These are phyloP conservation scores for Hippophae rhamnoides DNA, from an alignment of 306 rosid species.

Conservation along the genomic window DNA sequence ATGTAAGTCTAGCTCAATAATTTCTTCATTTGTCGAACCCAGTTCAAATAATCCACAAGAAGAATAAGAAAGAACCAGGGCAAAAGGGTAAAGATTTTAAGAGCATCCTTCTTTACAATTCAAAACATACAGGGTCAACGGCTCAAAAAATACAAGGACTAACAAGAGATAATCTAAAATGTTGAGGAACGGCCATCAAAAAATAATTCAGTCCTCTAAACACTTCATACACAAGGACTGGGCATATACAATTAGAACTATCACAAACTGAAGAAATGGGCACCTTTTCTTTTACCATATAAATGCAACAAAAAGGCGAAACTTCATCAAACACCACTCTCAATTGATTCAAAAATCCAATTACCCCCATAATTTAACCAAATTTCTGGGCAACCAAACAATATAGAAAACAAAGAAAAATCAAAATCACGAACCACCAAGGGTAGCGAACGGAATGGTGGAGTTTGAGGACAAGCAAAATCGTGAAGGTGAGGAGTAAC, in stretches of 20 bases:
- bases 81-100: neutral
- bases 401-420: neutral
- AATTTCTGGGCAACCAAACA: constrained; percentile 16
- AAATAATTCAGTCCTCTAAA: constrained; percentile 2
- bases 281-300: constrained; percentile 10
- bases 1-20: neutral
- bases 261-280: constrained; percentile 8
- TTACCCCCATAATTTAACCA: neutral
- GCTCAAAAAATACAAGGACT: too few species aligned
- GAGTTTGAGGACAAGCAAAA: constrained; percentile 61
- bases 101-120: neutral
- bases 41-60: neutral
- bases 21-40: neutral
- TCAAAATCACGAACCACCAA: constrained; percentile 63
- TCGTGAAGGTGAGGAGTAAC: constrained; percentile 61
- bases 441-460: constrained; percentile 30
- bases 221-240: constrained; percentile 16
- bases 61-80: neutral
- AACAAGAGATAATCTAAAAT: too few species aligned
- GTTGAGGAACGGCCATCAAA: neutral
- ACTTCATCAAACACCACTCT: neutral
- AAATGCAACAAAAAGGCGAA: neutral
- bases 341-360: neutral
- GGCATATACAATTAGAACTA: constrained; percentile 10
- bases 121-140: neutral